Evolutionary conservation across 2,329 filamentous ascomycete genomes (phyloP).

Genomic region (Monosporascus ibericus): DNA sequence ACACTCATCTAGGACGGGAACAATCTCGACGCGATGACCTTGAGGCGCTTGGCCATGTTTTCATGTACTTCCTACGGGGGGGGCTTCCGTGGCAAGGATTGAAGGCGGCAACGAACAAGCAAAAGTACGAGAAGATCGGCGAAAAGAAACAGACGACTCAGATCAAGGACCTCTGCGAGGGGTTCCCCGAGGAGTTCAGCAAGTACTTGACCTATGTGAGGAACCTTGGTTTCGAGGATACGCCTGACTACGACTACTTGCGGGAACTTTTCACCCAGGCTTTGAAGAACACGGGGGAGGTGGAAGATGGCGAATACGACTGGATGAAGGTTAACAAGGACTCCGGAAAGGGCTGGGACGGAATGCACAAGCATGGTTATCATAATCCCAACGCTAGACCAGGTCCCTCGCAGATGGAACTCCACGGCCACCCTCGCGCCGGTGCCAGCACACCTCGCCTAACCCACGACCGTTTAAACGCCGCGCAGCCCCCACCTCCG

Average conservation of each 20-base stretch:
- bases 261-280: constrained; percentile 95
- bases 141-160: constrained; percentile 99
- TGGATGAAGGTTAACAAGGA: constrained; percentile 96
- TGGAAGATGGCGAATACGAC: constrained; percentile 98
- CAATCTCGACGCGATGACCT: constrained; percentile 94
- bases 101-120: constrained; percentile 75
- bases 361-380: constrained; percentile 62
- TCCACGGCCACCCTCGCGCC: constrained; percentile 67
- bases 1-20: constrained; percentile 93
- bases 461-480: constrained; percentile 86
- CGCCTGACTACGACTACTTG: constrained; percentile 95
- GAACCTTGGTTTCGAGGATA: constrained; percentile 97
- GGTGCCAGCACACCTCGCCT: constrained; percentile 63
- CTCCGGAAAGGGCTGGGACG: constrained; percentile 84
- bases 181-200: constrained; percentile 94
- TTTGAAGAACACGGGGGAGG: constrained; percentile 86
- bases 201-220: constrained; percentile 97
- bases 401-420: constrained; percentile 77
- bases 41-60: constrained; percentile 74
- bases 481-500: constrained; percentile 82
- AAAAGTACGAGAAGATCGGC: constrained; percentile 99
- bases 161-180: constrained; percentile 94
- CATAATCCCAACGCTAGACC: constrained; percentile 74
- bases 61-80: constrained; percentile 69
- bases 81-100: constrained; percentile 67